These are phyloP conservation scores for Colletotrichum tropicale DNA, from an alignment of 2,329 filamentous ascomycete species.

Conservation along the genomic window DNA sequence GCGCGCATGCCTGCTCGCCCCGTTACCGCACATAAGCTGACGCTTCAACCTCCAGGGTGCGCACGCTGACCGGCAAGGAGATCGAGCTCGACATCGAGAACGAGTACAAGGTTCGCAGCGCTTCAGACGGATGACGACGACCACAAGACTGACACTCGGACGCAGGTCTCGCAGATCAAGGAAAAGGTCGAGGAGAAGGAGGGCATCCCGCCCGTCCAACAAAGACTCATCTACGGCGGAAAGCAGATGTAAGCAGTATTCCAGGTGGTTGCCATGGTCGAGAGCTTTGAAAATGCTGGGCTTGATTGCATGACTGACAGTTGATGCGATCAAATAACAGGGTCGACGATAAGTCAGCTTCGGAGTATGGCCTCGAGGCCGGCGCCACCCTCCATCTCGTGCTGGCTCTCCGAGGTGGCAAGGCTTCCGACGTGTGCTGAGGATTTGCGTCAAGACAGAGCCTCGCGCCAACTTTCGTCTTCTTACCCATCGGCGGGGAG, in stretches of 20 bases:
- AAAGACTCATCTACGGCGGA: constrained; percentile 93
- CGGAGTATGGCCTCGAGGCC: constrained; percentile 88
- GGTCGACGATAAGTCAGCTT: constrained; percentile 92
- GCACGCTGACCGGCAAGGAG: constrained; percentile 97
- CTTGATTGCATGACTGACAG: background rate
- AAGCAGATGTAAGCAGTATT: constrained; percentile 82
- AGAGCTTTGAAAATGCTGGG: background rate
- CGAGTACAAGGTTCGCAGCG: constrained; percentile 78
- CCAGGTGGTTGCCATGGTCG: background rate
- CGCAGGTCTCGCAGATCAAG: constrained; percentile 91
- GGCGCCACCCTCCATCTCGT: constrained; percentile 95
- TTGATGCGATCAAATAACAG: constrained; percentile 47
- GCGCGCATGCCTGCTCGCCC: background rate
- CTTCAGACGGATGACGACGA: background rate
- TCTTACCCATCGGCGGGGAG: background rate
- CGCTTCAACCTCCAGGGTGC: constrained; percentile 67
- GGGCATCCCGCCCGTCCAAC: constrained; percentile 95
- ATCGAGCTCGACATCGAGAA: constrained; percentile 98
- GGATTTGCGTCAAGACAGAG: background rate
- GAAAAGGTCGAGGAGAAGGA: constrained; percentile 99
- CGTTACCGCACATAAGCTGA: background rate
- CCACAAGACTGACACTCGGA: constrained; percentile 2
- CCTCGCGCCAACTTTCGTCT: background rate
- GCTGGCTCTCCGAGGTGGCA: constrained; percentile 86
- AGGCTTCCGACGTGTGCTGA: background rate